Evolutionary conservation across 441 rosid genomes (phyloP), one percentile per base, ranked within the genome.

Genomic region (Metrosideros polymorpha): DNA sequence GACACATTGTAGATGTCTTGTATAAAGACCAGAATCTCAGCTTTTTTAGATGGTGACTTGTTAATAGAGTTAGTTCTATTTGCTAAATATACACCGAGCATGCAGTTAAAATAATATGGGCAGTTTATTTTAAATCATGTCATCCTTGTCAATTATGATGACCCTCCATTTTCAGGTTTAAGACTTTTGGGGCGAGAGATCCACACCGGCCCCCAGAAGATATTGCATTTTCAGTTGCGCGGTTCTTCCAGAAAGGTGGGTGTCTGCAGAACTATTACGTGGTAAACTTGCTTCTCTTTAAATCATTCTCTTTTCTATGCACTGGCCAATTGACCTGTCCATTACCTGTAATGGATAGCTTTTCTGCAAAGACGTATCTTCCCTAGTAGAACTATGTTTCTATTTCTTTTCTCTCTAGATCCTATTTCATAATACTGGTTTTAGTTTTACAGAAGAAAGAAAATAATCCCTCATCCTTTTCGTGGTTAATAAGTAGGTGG

Each of bases 201-300:
- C 99, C 99, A 85, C 98, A 95, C 88, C 95, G 99, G 82, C 98
- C 99, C 83, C 89, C 93, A 57, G 98, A 97, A 90, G 99, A 96
- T 88, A 86, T 97, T 90, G 99, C 99, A 39, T 98, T 86, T 85
- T 90, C 97, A 49, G 99, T 98, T 82, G 98, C 99, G 87, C 97
- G 96, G n/a, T 98, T 98, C 91, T 95, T 95, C 88, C 97, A 95
- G 89, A 95, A 95, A 90, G 98, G 98, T 3, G 99, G 99, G 85
- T 94, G 95, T 88, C 87, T 98, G 82, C 96, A 96, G 24, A 96
- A 96, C 84, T 96, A 98, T 88, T 98, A 98, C 90, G 95, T 98
- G 99, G 99, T 98, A 92, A 45, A 85, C 82, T 82, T 84, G 83
- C 89, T 71, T 43, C 86, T 88, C 77, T 51, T n/a, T 57, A 55